These are phyloP conservation scores for Quercus rubra DNA, from an alignment of 306 rosid genomes.

Conservation along the genomic window DNA sequence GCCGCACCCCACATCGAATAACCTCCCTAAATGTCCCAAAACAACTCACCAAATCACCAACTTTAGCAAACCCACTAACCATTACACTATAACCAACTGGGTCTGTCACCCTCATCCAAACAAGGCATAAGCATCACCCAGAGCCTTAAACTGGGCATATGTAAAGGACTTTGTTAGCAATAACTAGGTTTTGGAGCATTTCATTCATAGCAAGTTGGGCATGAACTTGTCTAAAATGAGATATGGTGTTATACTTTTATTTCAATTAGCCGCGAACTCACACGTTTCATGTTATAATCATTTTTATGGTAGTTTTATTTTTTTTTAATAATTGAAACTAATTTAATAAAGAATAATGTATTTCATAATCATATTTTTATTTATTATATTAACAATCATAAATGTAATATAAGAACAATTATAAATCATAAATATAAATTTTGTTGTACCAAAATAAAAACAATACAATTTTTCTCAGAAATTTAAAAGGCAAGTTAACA, in stretches of 20 bases:
- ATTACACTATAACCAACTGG: slow-evolving; percentile 62
- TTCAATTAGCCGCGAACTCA: too few relatives aligned
- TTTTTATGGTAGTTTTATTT: too few relatives aligned
- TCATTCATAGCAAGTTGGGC: slow-evolving; percentile 42
- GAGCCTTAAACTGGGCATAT: slow-evolving; percentile 36
- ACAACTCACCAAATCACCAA: slow-evolving; percentile 43
- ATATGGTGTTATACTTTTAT: slow-evolving; percentile 21
- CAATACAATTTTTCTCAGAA: too few relatives aligned
- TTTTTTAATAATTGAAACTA: too few relatives aligned
- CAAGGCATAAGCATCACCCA: slow-evolving; percentile 43
- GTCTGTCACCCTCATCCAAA: slow-evolving; percentile 51
- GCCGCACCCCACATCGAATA: slow-evolving; percentile 33
- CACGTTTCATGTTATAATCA: too few relatives aligned
- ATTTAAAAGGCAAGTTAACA: too few relatives aligned
- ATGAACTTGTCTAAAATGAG: slow-evolving; percentile 59
- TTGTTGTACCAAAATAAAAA: too few relatives aligned
- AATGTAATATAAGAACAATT: too few relatives aligned
- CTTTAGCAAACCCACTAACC: slow-evolving; percentile 65
- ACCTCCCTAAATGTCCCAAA: slow-evolving; percentile 60
- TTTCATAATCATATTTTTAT: too few relatives aligned
- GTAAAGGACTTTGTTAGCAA: slow-evolving; percentile 73
- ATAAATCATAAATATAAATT: too few relatives aligned
- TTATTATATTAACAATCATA: too few relatives aligned
- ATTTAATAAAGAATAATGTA: too few relatives aligned
- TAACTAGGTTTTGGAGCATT: slow-evolving; percentile 36